Evolutionary conservation across 129 eudicot species (phyloP), one percentile per base, ranked within the genome.

Genomic region (Lonicera japonica): DNA sequence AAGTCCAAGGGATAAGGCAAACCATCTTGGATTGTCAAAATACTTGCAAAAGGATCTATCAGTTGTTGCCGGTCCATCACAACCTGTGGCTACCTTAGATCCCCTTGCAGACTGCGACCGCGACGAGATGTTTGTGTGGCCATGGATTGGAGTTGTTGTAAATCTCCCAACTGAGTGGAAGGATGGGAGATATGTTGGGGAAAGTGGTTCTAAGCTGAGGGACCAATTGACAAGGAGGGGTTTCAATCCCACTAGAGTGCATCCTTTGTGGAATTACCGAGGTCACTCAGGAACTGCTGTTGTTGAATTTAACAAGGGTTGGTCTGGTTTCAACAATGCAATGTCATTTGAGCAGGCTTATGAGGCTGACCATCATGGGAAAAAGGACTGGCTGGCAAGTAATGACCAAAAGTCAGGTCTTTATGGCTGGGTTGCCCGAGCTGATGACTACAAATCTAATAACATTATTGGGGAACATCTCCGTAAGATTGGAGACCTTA

Each of bases 361-460:
- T 66, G 96, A 88, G 58, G 77, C 87, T 52, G 81, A 76, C 61
- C 88, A 82, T 50, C 96, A 68, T 65, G 96, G 99, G 20, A 80
- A 80, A 71, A 78, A 73, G 60, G 83, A 88, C 20, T 92, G 99
- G 96, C 50, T 64, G 46, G 73, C 75, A 16, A 73, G 55, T 59
- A 48, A 64, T 24, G 81, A 64, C 12, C 62, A 63, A 22, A 78
- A 76, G 29, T 53, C 73, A 52, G 96, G 58, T 50, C 81, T 80
- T 38, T 88, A 88, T 72, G 96, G 76, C 40, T 92, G 99, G 99
- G 89, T 92, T 76, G 99, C 99, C 58, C 95, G 99, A 13, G 80
- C 83, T 8, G 89, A 88, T 67, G 99, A 92, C 66, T 92, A 85
- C 56, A 80, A 70, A 4, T 64, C 79, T 45, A 43, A 62, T 52